phyloP scores from a whole-genome alignment of 169 alveolate species.

The Neospora caninum region DNA sequence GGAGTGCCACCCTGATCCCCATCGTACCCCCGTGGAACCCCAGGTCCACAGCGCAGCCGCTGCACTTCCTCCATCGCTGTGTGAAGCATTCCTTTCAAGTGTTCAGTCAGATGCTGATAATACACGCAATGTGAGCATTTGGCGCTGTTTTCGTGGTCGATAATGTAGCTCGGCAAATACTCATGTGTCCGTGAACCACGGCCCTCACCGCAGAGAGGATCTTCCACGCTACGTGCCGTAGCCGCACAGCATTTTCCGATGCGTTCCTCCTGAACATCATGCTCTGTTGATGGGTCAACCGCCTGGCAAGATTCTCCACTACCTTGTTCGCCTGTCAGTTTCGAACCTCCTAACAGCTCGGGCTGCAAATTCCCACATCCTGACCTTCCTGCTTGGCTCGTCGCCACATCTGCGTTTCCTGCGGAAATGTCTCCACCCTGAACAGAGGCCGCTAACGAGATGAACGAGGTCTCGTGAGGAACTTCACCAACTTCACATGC shows the following conservation, averaged over 20 bases:
- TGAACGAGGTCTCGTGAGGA: background rate
- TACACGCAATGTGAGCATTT: background rate
- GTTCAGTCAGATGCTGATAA: constrained; percentile 32
- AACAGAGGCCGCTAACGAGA: background rate
- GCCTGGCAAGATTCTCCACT: background rate
- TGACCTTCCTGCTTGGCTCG: background rate
- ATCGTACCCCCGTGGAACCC: background rate
- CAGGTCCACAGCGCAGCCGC: background rate
- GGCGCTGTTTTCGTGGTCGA: background rate
- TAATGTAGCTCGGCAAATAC: background rate
- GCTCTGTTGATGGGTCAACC: background rate
- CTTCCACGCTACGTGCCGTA: background rate
- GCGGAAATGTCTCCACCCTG: background rate
- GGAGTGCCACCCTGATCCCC: background rate
- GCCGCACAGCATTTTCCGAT: background rate
- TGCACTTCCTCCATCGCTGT: constrained; percentile 28
- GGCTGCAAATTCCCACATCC: background rate
- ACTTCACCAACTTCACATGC: background rate
- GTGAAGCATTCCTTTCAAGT: background rate
- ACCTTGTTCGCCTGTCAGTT: background rate
- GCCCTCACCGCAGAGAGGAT: background rate
- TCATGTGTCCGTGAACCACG: background rate
- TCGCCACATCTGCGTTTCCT: background rate
- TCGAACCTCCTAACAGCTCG: background rate
- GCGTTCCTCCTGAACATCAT: background rate